A percentile compares a stretch with the other conserved stretches of the same genome.
Evolutionary conservation across 192 early-diverging fungal genomes (phyloP).

Genomic region (Coemansia sp.): DNA sequence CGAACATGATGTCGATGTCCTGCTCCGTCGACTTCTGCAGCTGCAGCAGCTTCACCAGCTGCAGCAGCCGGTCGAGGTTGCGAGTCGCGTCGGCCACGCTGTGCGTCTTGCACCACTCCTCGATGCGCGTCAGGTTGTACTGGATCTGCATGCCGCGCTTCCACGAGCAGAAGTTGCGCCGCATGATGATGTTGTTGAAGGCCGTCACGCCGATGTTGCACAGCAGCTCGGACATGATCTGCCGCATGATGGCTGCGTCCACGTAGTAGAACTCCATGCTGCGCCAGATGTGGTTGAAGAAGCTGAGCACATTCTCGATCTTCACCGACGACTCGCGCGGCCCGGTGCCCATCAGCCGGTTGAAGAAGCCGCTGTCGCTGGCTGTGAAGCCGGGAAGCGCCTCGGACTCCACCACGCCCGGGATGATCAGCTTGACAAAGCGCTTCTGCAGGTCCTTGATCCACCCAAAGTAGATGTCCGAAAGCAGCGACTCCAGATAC

Average conservation of each 20-base stretch:
- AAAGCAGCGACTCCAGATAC: constrained; percentile 88
- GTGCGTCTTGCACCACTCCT: constrained; percentile 99
- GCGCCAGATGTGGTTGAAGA: constrained; percentile 92
- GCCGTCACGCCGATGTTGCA: constrained; percentile 93
- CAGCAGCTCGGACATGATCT: constrained; percentile 94
- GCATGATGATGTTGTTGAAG: constrained; percentile 98
- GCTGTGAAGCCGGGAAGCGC: constrained; percentile 91
- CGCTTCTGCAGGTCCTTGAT: constrained; percentile 97
- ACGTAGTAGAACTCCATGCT: constrained; percentile 98
- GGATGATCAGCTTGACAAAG: constrained; percentile 91
- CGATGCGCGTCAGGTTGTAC: constrained; percentile 95
- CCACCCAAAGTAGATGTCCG: constrained; percentile 98
- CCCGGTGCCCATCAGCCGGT: constrained; percentile 81
- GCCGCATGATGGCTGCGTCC: constrained; percentile 85
- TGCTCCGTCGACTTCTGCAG: constrained; percentile 65
- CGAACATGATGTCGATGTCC: constrained; percentile 98
- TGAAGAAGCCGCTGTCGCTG: constrained; percentile 89
- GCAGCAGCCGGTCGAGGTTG: constrained; percentile 92
- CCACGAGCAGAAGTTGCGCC: constrained; percentile 99
- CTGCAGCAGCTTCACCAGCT: constrained; percentile 96
- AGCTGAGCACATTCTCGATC: constrained; percentile 93
- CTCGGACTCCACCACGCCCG: constrained; percentile 95
- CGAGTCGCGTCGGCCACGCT: constrained; percentile 85
- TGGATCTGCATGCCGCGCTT: constrained; percentile 99
- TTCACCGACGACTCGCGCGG: constrained; percentile 75